These are phyloP conservation scores for Ilyonectria destructans DNA, from an alignment of 2,329 filamentous ascomycete genomes.

Conservation along the genomic window DNA sequence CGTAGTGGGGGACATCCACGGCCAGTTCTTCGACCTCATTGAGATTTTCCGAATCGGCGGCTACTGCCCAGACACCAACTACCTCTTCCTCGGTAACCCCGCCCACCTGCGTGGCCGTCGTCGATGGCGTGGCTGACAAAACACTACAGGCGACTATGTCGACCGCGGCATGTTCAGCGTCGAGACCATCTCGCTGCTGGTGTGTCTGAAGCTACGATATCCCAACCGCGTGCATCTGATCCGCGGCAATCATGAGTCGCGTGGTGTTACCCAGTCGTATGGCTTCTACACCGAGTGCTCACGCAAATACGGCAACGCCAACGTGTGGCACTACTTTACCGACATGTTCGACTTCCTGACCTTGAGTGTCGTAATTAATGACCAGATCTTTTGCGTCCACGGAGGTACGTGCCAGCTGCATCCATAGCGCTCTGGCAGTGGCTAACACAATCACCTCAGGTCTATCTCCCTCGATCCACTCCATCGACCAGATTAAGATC, in stretches of 20 bases:
- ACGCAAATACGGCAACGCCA: slow-evolving; percentile 98
- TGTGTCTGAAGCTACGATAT: slow-evolving; percentile 97
- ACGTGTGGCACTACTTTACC: slow-evolving; percentile 99
- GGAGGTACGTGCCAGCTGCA: slow-evolving; percentile 72
- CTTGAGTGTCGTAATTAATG: slow-evolving; percentile 96
- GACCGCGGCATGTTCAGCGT: slow-evolving; percentile 99
- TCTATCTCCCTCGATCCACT: slow-evolving; percentile 92
- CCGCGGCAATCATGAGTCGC: slow-evolving; percentile 97
- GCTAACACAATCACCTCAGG: slow-evolving; percentile 61
- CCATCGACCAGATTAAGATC: slow-evolving; percentile 99
- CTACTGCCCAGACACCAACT: slow-evolving; percentile 98
- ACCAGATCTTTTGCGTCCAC: slow-evolving; percentile 99
- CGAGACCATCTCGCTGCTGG: slow-evolving; percentile 97
- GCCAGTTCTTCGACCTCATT: slow-evolving; percentile 98
- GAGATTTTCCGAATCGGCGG: slow-evolving; percentile 99
- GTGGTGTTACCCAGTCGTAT: slow-evolving; percentile 98
- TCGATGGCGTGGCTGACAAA: slow-evolving; percentile 31
- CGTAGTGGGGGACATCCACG: slow-evolving; percentile 98
- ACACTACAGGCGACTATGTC: slow-evolving; percentile 88
- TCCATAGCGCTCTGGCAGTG: not conserved
- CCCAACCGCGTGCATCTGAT: slow-evolving; percentile 96
- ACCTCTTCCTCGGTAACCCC: slow-evolving; percentile 88
- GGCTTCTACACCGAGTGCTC: slow-evolving; percentile 99
- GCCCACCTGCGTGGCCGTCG: not conserved
- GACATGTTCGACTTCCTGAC: slow-evolving; percentile 99